phyloP scores from a whole-genome alignment of 345 rosid genomes.

The Populus alba region DNA sequence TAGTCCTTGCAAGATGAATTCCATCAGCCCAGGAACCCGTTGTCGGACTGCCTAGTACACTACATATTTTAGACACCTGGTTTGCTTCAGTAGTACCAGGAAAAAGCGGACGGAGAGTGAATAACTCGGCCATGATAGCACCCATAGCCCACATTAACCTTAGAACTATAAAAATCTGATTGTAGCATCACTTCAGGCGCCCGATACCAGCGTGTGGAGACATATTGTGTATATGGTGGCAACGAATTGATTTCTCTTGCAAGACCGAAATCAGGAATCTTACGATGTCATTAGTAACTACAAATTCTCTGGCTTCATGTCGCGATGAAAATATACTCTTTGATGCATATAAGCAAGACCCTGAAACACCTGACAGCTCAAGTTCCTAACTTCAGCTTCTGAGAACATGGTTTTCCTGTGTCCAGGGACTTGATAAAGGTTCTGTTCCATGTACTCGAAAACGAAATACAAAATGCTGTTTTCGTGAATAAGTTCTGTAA shows the following conservation, averaged over 20 bases:
- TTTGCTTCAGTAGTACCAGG: constrained; percentile 94
- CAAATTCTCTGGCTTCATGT: constrained; percentile 93
- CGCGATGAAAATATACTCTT: constrained; percentile 87
- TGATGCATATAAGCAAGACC: constrained; percentile 94
- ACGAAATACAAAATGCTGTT: constrained; percentile 76
- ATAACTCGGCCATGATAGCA: constrained; percentile 86
- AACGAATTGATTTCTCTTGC: constrained; percentile 77
- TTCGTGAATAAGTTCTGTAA: constrained; percentile 90
- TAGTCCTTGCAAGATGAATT: constrained; percentile 66
- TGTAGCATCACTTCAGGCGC: constrained; percentile 85
- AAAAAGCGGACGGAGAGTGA: constrained; percentile 81
- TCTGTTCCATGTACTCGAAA: constrained; percentile 92
- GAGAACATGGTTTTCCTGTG: constrained; percentile 33
- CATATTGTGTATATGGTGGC: constrained; percentile 90
- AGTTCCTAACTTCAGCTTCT: constrained; percentile 75
- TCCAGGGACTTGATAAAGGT: constrained; percentile 87
- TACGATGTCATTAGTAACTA: constrained; percentile 69
- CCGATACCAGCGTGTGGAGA: constrained; percentile 62
- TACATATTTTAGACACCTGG: constrained; percentile 87
- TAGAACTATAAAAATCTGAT: constrained; percentile 57
- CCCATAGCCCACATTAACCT: constrained; percentile 99
- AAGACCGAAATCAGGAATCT: constrained; percentile 95
- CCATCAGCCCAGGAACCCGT: constrained; percentile 79
- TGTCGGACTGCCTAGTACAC: constrained; percentile 79
- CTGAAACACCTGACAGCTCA: constrained; percentile 95